Evolutionary conservation across 192 early-diverging fungal genomes (phyloP), one percentile per base, ranked within the genome.

Genomic region (Podila horticola): DNA sequence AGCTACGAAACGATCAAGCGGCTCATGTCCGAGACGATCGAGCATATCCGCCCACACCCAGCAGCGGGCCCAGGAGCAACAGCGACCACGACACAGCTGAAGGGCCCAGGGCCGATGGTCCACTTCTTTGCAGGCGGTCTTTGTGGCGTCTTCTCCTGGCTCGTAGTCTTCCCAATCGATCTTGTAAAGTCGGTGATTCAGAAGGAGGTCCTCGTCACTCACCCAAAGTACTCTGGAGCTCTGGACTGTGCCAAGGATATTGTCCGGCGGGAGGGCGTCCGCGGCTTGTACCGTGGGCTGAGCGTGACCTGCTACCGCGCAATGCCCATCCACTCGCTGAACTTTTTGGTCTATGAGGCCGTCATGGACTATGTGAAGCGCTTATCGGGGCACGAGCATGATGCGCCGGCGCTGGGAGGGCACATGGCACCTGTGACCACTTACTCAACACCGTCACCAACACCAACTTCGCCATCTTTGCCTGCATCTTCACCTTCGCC

Each of bases 281-380:
- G 82, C 3, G 92, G 90, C 15, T 75, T 95, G 1, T 95, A 95
- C 72, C 89, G 91, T 52, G 94, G 94, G 19, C 68, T 95, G 11
- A 90, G 88, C 2, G 93, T 93, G 20, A 94, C 92, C 31, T 85
- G 94, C 10, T 88, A 94, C 28, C 84, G 94, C 6, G 93, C 93
- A 4, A 93, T 94, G 70, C 94, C 94, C 1, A 90, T 95, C 67
- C 94, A 95, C 74, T 91, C 90, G 13, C 75, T 95, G n/a, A 95
- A 95, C 74, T 95, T 93, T 88, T 74, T 94, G 13, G 92, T 95
- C 6, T 93, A 93, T 70, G 93, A 94, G 75, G 76, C 76, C 1
- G 76, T 79, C 22, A 72, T 79, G 76, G 76, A 79, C 26, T 67
- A 79, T 67, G 76, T 79, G 29, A 79, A 79, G 66, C 38, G 15